Evolutionary conservation across 129 eudicot genomes (phyloP).

Genomic region (Centella asiatica): DNA sequence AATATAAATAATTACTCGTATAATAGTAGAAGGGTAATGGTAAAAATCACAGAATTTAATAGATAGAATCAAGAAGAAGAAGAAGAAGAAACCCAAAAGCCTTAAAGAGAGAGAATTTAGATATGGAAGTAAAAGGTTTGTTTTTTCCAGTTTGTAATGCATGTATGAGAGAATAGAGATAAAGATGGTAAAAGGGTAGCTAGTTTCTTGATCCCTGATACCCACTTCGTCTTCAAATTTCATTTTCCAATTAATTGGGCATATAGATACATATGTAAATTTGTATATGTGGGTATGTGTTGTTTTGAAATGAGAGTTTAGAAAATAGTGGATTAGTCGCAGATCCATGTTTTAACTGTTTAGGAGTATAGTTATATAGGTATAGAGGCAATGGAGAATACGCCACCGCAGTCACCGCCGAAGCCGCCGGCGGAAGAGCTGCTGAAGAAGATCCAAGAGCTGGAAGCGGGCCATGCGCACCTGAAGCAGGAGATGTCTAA

Average conservation of each 20-base stretch:
- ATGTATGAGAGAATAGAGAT: neutral
- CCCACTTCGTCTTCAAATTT: neutral
- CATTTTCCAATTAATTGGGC: neutral
- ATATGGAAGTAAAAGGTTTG: too few relatives aligned
- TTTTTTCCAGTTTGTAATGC: neutral
- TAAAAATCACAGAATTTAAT: too few relatives aligned
- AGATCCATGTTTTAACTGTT: neutral
- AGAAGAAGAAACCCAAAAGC: too few relatives aligned
- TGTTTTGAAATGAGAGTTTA: too few relatives aligned
- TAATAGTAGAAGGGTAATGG: too few relatives aligned
- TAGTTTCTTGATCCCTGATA: neutral
- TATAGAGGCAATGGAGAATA: conserved; percentile 16
- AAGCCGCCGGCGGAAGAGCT: conserved; percentile 54
- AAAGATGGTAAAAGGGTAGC: neutral
- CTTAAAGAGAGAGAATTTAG: too few relatives aligned
- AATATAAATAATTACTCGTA: too few relatives aligned
- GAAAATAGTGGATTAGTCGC: neutral
- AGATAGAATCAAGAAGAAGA: too few relatives aligned
- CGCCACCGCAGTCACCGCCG: too few relatives aligned
- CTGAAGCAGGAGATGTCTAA: conserved; percentile 84
- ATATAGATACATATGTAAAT: neutral
- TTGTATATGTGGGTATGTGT: too few relatives aligned
- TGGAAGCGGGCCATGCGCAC: conserved; percentile 78
- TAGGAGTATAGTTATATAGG: neutral
- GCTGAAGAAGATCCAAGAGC: conserved; percentile 77